Evolutionary conservation across 2,329 filamentous ascomycete species (phyloP), one percentile per base, ranked within the genome.

Genomic region (Diaporthe aspalathi): DNA sequence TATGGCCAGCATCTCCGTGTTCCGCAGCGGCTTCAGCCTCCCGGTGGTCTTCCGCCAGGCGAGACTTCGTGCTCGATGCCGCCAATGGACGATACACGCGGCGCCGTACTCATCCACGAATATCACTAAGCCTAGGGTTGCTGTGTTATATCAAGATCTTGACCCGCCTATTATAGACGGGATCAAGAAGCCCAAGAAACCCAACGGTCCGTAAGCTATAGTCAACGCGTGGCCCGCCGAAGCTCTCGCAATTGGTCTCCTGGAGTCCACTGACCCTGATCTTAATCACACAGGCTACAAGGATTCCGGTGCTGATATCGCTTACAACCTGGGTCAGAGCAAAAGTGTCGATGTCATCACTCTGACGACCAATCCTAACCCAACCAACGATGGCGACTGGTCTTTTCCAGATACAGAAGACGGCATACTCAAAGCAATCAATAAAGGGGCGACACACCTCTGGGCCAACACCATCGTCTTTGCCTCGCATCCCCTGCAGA

Each of bases 111-210:
- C 43, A 3, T 45, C 20, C 16, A 22, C 27, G 43, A 29, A 35
- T 7, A 38, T 1, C 7, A 20, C 3, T 3, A 49, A 9, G 3
- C 60, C 27, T 11, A 49, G 53, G 8, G 81, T 87, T 3, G 85
- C 85, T 5, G 79, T 87, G 0, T 75, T 87, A 1, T 84, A 84
- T 68, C 84, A 87, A 75, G 83, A 80, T 5, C 79, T 86, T 56
- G 81, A 85, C 2, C 82, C 84, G 5, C 85, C 85, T 0, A 43
- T 84, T 5, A 83, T 87, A 62, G 82, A 85, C 68, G 84, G 84
- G 1, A 80, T 84, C 4, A 78, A 77, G 20, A 88, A 87, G 72
- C 85, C 85, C 1, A 83, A 79, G 74, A 87, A 88, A 70, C 84
- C 84, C 17, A 84, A 84, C 60, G 82, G 83, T 60, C 32, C 50